Evolutionary conservation across 345 rosid genomes (phyloP).

Genomic region (Brassica carinata): DNA sequence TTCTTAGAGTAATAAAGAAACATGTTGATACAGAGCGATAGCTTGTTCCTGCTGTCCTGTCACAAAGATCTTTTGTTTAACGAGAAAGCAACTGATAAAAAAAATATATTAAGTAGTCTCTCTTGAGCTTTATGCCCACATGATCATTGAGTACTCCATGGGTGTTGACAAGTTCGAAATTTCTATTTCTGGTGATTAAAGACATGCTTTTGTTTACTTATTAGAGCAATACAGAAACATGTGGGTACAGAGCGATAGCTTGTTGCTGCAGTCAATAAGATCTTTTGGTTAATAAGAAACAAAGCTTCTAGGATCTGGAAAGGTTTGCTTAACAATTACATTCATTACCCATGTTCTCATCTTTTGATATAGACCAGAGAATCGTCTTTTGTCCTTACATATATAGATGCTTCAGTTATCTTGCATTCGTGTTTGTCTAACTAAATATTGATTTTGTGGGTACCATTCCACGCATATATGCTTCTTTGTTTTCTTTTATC

Average conservation of each 20-base stretch:
- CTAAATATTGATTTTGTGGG: neutral
- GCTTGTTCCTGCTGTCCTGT: slow-evolving; percentile 10
- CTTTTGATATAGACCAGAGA: slow-evolving; percentile 2
- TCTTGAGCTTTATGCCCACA: neutral
- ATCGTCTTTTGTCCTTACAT: neutral
- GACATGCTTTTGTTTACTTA: neutral
- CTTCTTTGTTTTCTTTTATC: neutral
- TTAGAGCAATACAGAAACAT: slow-evolving; percentile 14
- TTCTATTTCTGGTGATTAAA: slow-evolving; percentile 11
- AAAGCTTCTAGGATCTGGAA: slow-evolving; percentile 27
- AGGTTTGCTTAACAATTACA: slow-evolving; percentile 32
- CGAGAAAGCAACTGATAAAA: no score
- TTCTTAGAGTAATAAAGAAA: neutral
- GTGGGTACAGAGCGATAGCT: slow-evolving; percentile 29
- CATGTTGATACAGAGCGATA: slow-evolving; percentile 23
- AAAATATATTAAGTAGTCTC: no score
- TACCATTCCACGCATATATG: no score
- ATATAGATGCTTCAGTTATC: slow-evolving; percentile 3
- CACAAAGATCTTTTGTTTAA: neutral
- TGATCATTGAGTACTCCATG: slow-evolving; percentile 14
- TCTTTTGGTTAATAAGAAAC: neutral
- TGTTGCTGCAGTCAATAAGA: slow-evolving; percentile 8
- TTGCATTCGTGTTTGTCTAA: slow-evolving; percentile 21
- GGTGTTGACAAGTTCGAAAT: neutral
- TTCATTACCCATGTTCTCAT: slow-evolving; percentile 24